Base-by-base conservation (phyloP, 176 grass and related monocot species). In the Rhynchospora tenuis region DNA sequence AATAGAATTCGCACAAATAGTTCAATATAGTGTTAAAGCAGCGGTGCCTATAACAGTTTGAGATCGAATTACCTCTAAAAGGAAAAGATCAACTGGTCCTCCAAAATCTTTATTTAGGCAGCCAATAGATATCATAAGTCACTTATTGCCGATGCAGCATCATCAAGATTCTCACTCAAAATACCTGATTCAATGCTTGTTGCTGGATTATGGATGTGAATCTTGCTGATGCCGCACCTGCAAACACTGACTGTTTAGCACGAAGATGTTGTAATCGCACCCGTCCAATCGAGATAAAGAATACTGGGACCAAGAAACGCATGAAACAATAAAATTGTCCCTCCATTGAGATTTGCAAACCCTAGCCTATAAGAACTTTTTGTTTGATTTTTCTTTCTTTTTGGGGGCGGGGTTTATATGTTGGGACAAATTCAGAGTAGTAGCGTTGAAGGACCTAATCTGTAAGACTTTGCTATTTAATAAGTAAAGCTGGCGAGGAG, bases 161-260 rank as follows among this genome's bases (percentile, higher is more conserved):
- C 83, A 85, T 85, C 83, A 85, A 85, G 83, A 85, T 85, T 85
- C 83, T 85, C 83, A 85, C 46, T 31, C 47, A 46, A 46, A 60
- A 55, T 77, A 43, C 78, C 22, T 26, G 46, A 85, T 78, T 50
- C 58, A 56, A 75, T 51, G 1, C 15, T 47, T 45, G 3, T 56
- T 2, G 54, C 31, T 52, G 47, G 28, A 75, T 75, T 51, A 0
- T 76, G n/a, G 16, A 44, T 78, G 83, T 85, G 83, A 85, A 85
- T 85, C 83, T 85, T 78, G 83, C 78, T 85, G 72, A 85, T 85
- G 83, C 83, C 83, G 66, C 83, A 65, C 56, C 69, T 50, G 67
- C 83, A 85, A 85, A 77, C 71, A 64, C 11, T 56, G 72, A 85
- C 72, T 50, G 27, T 76, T 83, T 70, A 29, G 26, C 23, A 68